Evolutionary conservation across 2,329 filamentous ascomycete genomes (phyloP), one percentile per base, ranked within the genome.

Genomic region (Botrytis porri): DNA sequence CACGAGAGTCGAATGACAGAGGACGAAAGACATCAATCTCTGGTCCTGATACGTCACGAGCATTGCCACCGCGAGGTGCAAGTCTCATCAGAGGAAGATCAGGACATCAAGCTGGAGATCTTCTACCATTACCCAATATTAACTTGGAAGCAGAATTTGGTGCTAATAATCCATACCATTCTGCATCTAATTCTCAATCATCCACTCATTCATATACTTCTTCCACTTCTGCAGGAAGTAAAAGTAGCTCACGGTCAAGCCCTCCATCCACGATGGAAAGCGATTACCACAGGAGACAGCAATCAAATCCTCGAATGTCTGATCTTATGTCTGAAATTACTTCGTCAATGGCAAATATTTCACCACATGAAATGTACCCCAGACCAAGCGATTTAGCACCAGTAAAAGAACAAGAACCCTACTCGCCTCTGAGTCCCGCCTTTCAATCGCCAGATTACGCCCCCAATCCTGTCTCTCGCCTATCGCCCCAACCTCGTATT

Each of bases 121-220:
- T 75, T 61, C 79, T 77, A 48, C 75, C 76, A 59, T 62, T 80
- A 16, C 78, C 79, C 35, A 76, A 77, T 60, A 69, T 90, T 60
- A 88, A 90, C 77, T 82, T 90, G 12, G 87, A 86, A 2, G 85
- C 84, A 45, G 89, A 90, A 73, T 90, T 90, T 76, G 88, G 88
- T 18, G 80, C 84, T 37, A 85, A 87, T 48, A 91, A 91, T 77
- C 87, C 89, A 0, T 91, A 92, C 77, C 90, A 93, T 77, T 86
- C 87, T 6, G 83, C 88, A 0, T 88, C 89, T 1, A 86, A 88
- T 74, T 93, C 91, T 2, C 86, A 87, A 39, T 90, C 89, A 0
- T 93, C 91, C 0, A 89, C 87, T 29, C 86, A 86, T 62, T 93
- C 90, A 3, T 86, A 87, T n/a, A 86, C 86, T 60, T 93, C 90